Evolutionary conservation across 768 basidiomycete species (phyloP).

Genomic region (Lactarius quietus): DNA sequence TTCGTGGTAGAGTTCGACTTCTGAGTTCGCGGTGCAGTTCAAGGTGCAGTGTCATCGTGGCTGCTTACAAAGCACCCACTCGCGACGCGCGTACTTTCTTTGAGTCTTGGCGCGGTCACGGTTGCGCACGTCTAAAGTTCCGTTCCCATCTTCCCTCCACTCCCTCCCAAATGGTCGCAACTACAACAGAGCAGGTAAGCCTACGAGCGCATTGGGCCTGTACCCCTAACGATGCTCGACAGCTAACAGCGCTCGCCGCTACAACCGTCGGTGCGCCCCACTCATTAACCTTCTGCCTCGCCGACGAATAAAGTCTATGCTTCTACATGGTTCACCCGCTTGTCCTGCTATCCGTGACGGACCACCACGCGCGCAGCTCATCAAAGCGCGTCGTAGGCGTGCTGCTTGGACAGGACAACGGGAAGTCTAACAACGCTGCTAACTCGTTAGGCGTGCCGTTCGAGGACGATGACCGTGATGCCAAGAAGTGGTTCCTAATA

Average conservation of each 20-base stretch:
- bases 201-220: background rate
- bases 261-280: conserved; percentile 70
- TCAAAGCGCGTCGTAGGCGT: conserved; percentile 93
- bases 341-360: conserved; percentile 94
- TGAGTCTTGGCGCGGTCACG: too few relatives aligned
- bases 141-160: background rate
- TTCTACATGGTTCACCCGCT: conserved; percentile 73
- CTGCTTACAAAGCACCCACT: too few relatives aligned
- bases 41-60: too few relatives aligned
- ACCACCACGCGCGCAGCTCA: conserved; percentile 89
- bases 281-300: conserved; percentile 14
- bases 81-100: background rate
- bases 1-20: too few relatives aligned
- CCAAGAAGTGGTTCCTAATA: conserved; percentile 99
- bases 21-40: too few relatives aligned
- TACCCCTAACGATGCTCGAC: conserved; percentile 2
- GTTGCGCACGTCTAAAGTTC: too few relatives aligned
- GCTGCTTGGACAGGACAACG: conserved; percentile 91
- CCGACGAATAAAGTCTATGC: background rate
- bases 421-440: conserved; percentile 91
- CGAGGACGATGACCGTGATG: conserved; percentile 97
- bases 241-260: conserved; percentile 63
- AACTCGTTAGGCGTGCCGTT: conserved; percentile 98
- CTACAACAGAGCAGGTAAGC: conserved; percentile 66
- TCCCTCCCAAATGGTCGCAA: conserved; percentile 50